Conservation (phyloP, 2,329 filamentous ascomycete species). For the Aspergillus amoenus region DNA sequence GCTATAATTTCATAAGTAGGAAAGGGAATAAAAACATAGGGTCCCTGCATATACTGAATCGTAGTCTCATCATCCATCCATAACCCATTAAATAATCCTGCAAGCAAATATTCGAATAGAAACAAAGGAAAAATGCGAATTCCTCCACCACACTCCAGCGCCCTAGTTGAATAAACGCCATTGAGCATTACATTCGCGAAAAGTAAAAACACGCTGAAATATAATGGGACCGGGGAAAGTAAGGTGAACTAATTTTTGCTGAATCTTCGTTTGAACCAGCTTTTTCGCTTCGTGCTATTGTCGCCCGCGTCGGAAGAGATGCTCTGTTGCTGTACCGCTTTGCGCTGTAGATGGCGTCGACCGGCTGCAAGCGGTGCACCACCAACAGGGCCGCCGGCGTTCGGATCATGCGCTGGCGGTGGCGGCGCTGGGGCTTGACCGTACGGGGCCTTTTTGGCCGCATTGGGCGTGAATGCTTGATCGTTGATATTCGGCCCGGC, state of each 20-base stretch:
- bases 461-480: slow-evolving; percentile 20
- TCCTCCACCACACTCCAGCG: background rate
- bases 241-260: slow-evolving; percentile 50
- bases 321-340: slow-evolving; percentile 17
- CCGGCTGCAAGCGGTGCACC: slow-evolving; percentile 19
- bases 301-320: slow-evolving; percentile 42
- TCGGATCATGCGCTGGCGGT: slow-evolving; percentile 22
- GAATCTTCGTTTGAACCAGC: slow-evolving; percentile 83
- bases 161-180: slow-evolving; percentile 8
- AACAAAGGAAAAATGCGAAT: background rate
- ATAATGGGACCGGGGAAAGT: background rate
- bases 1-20: background rate
- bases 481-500: slow-evolving; percentile 40
- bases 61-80: slow-evolving; percentile 11
- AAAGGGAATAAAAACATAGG: background rate
- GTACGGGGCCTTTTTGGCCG: slow-evolving; percentile 13
- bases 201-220: background rate
- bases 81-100: background rate
- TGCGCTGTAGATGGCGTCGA: slow-evolving; percentile 23
- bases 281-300: slow-evolving; percentile 67
- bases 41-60: slow-evolving; percentile 2
- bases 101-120: background rate
- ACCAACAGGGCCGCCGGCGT: slow-evolving; percentile 27
- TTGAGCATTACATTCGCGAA: slow-evolving; percentile 7
- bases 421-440: slow-evolving; percentile 13